A percentile compares a stretch with the other conserved stretches of the same genome.
phyloP scores from a whole-genome alignment of 768 basidiomycete genomes.

The Mycena sanguinolenta region DNA sequence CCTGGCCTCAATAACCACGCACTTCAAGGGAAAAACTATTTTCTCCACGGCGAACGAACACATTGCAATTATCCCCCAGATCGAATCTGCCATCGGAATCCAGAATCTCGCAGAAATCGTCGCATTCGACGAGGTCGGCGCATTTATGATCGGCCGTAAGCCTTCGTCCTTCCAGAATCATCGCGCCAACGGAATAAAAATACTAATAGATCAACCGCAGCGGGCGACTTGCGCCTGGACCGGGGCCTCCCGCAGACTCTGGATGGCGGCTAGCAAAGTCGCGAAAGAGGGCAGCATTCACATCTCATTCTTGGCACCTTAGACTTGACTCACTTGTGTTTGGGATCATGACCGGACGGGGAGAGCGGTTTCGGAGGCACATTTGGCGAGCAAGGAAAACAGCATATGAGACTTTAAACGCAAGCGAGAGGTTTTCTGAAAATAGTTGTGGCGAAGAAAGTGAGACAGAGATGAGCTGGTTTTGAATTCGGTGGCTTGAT shows the following conservation, averaged over 20 bases:
- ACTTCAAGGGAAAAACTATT: slow-evolving; percentile 19
- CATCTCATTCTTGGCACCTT: slow-evolving; percentile 6
- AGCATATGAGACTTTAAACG: too few species aligned
- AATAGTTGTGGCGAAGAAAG: too few species aligned
- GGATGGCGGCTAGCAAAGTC: slow-evolving; percentile 6
- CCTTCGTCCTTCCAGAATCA: too few species aligned
- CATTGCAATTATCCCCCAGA: slow-evolving; percentile 32
- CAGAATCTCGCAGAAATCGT: slow-evolving; percentile 73
- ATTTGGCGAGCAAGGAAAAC: slow-evolving; percentile 1
- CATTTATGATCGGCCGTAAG: slow-evolving; percentile 33
- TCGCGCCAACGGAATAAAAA: not conserved
- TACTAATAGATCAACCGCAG: not conserved
- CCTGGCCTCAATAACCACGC: slow-evolving; percentile 25
- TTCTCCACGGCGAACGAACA: slow-evolving; percentile 31
- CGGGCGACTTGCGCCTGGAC: slow-evolving; percentile 30
- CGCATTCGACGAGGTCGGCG: slow-evolving; percentile 14
- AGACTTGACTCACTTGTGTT: slow-evolving; percentile 23
- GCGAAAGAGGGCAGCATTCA: slow-evolving; percentile 11
- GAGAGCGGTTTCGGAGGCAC: slow-evolving; percentile 12
- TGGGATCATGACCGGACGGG: slow-evolving; percentile 9
- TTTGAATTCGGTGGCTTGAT: too few species aligned
- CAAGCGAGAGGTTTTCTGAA: too few species aligned
- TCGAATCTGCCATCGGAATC: slow-evolving; percentile 64
- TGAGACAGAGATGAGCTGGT: too few species aligned
- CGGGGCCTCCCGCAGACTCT: slow-evolving; percentile 20